A percentile compares a stretch with the other conserved stretches of the same genome.
These are phyloP conservation scores for Iodosphaeria phyllophila DNA, from an alignment of 2,329 filamentous ascomycete genomes.

Conservation along the genomic window DNA sequence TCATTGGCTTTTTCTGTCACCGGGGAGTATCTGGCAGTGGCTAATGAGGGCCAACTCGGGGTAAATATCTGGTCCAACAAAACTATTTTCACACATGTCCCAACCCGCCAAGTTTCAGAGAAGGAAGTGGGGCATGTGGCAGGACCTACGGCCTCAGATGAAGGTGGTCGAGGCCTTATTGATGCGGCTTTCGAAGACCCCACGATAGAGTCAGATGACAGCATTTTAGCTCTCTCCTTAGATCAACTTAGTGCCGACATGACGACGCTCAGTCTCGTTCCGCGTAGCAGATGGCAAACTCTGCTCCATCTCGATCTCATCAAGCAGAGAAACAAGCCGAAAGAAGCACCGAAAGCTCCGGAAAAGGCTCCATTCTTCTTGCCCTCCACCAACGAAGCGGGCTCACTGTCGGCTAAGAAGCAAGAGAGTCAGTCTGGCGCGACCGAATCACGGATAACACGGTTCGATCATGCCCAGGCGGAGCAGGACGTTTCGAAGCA, in stretches of 20 bases:
- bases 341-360: constrained; percentile 74
- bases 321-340: constrained; percentile 85
- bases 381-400: constrained; percentile 38
- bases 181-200: constrained; percentile 53
- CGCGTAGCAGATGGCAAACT: constrained; percentile 85
- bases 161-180: constrained; percentile 57
- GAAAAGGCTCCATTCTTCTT: constrained; percentile 95
- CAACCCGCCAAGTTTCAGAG: constrained; percentile 70
- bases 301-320: constrained; percentile 83
- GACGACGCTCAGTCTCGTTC: constrained; percentile 76
- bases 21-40: constrained; percentile 86
- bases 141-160: constrained; percentile 62
- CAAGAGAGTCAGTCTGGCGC: constrained; percentile 8
- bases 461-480: constrained; percentile 37
- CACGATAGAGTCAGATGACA: constrained; percentile 30
- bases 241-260: constrained; percentile 72
- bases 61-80: constrained; percentile 96
- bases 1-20: constrained; percentile 75
- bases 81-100: constrained; percentile 73
- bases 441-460: constrained; percentile 44
- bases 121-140: constrained; percentile 46
- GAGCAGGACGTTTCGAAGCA: constrained; percentile 40
- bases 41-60: constrained; percentile 63
- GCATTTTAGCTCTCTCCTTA: constrained; percentile 33
- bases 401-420: constrained; percentile 8